Conservation (phyloP, 2,329 filamentous ascomycete genomes). For the Fusarium marasasianum region DNA sequence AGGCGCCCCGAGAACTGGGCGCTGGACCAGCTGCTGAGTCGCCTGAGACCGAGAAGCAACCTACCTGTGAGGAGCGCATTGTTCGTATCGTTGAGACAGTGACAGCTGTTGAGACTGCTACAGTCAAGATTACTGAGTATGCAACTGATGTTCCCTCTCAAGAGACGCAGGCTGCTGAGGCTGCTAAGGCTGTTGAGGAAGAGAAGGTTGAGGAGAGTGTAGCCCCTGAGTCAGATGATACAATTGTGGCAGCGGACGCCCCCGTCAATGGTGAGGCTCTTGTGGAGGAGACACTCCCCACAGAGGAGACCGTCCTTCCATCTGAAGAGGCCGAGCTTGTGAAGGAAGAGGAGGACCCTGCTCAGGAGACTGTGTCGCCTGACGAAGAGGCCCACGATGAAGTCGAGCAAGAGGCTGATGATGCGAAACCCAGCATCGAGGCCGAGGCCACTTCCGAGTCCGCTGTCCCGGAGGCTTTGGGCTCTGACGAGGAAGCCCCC, state of each 20-base stretch:
- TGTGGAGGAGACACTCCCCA: neutral
- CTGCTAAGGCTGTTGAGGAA: constrained; percentile 1
- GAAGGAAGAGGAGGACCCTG: constrained; percentile 4
- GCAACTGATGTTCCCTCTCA: constrained; percentile 42
- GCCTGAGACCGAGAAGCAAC: constrained; percentile 36
- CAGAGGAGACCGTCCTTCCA: neutral
- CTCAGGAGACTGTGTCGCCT: constrained; percentile 2
- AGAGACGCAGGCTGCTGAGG: constrained; percentile 18
- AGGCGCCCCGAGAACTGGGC: neutral
- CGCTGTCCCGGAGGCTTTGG: neutral
- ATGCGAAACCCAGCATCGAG: neutral
- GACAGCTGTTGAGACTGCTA: constrained; percentile 47
- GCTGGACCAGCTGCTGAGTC: neutral
- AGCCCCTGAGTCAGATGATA: neutral
- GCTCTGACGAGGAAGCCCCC: neutral
- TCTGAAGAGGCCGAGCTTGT: neutral
- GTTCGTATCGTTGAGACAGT: constrained; percentile 45
- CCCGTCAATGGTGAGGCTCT: neutral
- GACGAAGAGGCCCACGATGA: neutral
- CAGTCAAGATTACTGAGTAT: constrained; percentile 42
- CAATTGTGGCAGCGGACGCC: neutral
- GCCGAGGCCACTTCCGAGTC: neutral
- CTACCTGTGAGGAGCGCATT: constrained; percentile 33
- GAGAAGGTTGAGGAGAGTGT: constrained; percentile 5
- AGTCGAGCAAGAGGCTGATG: neutral